Percentiles rank a stretch among this genome's conserved stretches.
Conservation (phyloP, 2,329 filamentous ascomycete species). For the Alternaria longipes region DNA sequence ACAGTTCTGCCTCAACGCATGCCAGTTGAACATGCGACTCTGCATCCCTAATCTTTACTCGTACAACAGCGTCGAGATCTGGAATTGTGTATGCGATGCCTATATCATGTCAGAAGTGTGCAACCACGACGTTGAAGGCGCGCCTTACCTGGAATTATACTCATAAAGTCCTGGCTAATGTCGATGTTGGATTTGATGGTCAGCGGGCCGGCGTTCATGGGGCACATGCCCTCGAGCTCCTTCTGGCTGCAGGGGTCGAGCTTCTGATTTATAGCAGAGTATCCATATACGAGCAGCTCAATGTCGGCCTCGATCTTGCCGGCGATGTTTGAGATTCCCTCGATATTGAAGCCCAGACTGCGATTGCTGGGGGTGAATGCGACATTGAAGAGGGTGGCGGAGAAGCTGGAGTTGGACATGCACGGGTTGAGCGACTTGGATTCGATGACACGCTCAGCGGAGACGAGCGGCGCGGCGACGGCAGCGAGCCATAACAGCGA, state of each 20-base stretch:
- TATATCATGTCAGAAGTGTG: slow-evolving; percentile 35
- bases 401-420: slow-evolving; percentile 85
- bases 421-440: slow-evolving; percentile 87
- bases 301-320: slow-evolving; percentile 83
- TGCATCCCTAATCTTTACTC: slow-evolving; percentile 80
- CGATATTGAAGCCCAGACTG: slow-evolving; percentile 76
- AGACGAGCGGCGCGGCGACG: slow-evolving; percentile 57
- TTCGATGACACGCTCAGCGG: slow-evolving; percentile 69
- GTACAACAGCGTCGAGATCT: slow-evolving; percentile 87
- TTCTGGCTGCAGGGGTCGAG: slow-evolving; percentile 79
- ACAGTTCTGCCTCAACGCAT: slow-evolving; percentile 86
- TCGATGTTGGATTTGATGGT: slow-evolving; percentile 75
- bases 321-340: slow-evolving; percentile 83
- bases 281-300: slow-evolving; percentile 83
- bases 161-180: slow-evolving; percentile 65
- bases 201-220: slow-evolving; percentile 87
- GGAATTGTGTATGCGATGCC: slow-evolving; percentile 88
- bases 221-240: slow-evolving; percentile 78
- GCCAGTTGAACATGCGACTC: slow-evolving; percentile 72
- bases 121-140: slow-evolving; percentile 4
- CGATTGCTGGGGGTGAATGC: slow-evolving; percentile 78
- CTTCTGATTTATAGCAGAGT: slow-evolving; percentile 70
- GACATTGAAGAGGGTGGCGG: slow-evolving; percentile 88
- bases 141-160: slow-evolving; percentile 70
- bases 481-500: slow-evolving; percentile 49